Evolutionary conservation across 805 yeast species (phyloP).

Genomic region (Myxozyma sirexii): DNA sequence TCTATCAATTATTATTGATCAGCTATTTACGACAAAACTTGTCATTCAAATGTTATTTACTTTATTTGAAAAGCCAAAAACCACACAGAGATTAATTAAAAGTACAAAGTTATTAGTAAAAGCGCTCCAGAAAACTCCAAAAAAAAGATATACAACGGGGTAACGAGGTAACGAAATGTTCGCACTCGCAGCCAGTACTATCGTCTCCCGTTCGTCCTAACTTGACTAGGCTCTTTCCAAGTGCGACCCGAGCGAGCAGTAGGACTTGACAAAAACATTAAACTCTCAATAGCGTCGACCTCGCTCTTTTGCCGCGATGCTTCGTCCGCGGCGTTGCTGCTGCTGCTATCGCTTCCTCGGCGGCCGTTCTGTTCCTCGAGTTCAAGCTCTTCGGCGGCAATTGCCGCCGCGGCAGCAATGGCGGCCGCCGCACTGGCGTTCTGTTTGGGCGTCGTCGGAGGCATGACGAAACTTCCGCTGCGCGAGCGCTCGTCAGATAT

Average conservation of each 20-base stretch:
- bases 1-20: neutral
- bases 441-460: conserved; percentile 2
- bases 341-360: neutral
- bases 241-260: conserved; percentile 21
- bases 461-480: neutral
- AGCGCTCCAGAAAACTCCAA: neutral
- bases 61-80: too few species aligned
- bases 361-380: conserved; percentile 3
- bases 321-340: conserved; percentile 8
- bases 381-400: conserved; percentile 20
- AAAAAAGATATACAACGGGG: neutral
- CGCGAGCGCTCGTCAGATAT: neutral
- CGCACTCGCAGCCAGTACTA: neutral
- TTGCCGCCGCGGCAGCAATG: conserved; percentile 26
- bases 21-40: neutral
- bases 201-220: neutral
- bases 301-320: conserved; percentile 22
- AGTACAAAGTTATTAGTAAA: neutral
- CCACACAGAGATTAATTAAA: too few species aligned
- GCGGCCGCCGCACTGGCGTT: conserved; percentile 17
- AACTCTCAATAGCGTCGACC: conserved; percentile 32
- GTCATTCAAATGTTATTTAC: neutral
- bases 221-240: conserved; percentile 18
- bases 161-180: too few species aligned
- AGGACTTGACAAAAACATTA: conserved; percentile 33